Conservation (phyloP, 257 asterid species). For the Solanum neorickii region DNA sequence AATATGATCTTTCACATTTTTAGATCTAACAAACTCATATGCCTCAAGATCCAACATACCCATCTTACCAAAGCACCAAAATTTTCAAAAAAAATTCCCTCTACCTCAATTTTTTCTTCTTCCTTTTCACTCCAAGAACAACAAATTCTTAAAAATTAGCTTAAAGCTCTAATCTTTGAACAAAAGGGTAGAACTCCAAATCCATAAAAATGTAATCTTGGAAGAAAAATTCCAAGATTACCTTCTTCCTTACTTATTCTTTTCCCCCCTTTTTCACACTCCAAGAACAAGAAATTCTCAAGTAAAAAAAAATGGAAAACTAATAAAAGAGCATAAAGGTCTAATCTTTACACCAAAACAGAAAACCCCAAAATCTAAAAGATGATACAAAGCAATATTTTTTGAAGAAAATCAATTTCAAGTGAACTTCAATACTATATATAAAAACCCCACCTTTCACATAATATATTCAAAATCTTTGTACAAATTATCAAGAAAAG, state of each 20-base stretch:
- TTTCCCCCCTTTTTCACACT: not conserved
- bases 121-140: not conserved
- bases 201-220: not conserved
- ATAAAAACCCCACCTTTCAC: not conserved
- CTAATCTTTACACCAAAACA: not conserved
- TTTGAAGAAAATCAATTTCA: not conserved
- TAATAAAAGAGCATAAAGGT: not conserved
- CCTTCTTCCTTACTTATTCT: not conserved
- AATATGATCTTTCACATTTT: not conserved
- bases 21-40: slow-evolving; percentile 6
- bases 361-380: not conserved
- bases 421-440: not conserved
- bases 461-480: not conserved
- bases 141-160: not conserved
- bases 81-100: not conserved
- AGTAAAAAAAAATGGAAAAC: not conserved
- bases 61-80: not conserved
- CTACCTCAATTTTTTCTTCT: not conserved
- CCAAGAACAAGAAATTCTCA: not conserved
- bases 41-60: slow-evolving; percentile 9
- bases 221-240: not conserved
- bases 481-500: not conserved
- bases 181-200: not conserved
- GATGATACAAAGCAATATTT: not conserved
- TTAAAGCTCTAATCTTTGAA: not conserved